Conservation (phyloP, 805 yeast species). For the Ogataea salicorniae region DNA sequence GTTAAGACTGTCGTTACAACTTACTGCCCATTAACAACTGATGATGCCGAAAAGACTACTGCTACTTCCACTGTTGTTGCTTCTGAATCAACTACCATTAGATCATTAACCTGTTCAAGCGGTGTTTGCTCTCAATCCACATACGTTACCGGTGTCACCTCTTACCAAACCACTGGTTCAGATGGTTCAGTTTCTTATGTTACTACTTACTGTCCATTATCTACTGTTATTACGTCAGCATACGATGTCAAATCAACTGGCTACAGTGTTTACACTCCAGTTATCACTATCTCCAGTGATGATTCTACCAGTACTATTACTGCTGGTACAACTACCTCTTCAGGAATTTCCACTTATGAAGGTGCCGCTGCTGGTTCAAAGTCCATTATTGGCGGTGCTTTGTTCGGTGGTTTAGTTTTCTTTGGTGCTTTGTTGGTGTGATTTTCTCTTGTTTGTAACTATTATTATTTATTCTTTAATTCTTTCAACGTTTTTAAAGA, state of each 20-base stretch:
- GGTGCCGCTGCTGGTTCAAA: conserved; percentile 2
- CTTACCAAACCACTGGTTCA: conserved; percentile 23
- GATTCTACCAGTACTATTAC: conserved; percentile 2
- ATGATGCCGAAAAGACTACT: conserved; percentile 2
- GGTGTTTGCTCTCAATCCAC: conserved; percentile 8
- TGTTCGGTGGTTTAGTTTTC: conserved; percentile 5
- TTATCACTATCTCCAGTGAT: conserved; percentile 1
- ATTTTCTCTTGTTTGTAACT: not conserved
- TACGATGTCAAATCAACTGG: conserved; percentile 2
- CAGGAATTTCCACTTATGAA: conserved; percentile 8
- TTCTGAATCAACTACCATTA: conserved; percentile 6
- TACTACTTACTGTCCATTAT: conserved; percentile 33
- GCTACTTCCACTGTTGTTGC: conserved; percentile 3
- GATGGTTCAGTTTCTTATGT: conserved; percentile 30
- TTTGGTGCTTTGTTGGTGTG: conserved; percentile 8
- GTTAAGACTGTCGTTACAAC: conserved; percentile 3
- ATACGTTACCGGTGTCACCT: conserved; percentile 11
- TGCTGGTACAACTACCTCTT: conserved; percentile 1
- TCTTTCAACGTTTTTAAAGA: too few species aligned
- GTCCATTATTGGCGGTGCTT: conserved; percentile 7
- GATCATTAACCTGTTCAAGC: conserved; percentile 10
- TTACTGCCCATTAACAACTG: not conserved
- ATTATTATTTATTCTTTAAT: not conserved
- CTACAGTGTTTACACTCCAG: conserved; percentile 2
- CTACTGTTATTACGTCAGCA: conserved; percentile 13